Evolutionary conservation across 225 moss, liverwort and hornwort species (phyloP).

Genomic region (Polytrichum formosum): DNA sequence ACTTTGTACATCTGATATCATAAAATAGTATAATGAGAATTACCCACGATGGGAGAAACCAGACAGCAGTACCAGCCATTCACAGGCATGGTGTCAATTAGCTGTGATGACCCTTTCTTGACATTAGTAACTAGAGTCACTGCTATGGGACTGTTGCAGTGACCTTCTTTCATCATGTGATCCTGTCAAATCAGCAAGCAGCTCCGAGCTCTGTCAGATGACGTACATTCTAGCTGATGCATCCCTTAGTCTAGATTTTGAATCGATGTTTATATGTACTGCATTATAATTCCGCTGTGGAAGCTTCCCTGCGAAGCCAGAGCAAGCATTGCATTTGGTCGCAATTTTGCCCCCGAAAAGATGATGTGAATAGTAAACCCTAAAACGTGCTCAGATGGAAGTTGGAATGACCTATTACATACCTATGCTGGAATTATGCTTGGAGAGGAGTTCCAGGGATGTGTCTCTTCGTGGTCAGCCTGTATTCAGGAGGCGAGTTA

Average conservation of each 20-base stretch:
- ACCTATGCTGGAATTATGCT: neutral
- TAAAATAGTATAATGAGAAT: no score
- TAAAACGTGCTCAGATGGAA: no score
- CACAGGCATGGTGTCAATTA: no score
- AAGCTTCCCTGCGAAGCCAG: neutral
- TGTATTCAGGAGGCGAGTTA: neutral
- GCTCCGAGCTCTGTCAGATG: neutral
- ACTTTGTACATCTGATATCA: no score
- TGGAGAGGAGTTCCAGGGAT: constrained; percentile 1
- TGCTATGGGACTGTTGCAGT: no score
- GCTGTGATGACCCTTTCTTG: neutral
- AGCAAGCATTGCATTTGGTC: neutral
- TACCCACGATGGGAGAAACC: no score
- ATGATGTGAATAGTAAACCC: no score
- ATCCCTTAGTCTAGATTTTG: neutral
- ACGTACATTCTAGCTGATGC: neutral
- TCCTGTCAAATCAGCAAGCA: no score
- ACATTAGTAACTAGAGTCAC: neutral
- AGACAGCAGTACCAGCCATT: no score
- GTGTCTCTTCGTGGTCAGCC: neutral
- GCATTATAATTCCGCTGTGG: neutral
- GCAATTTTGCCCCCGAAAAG: no score
- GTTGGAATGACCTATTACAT: no score
- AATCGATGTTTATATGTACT: neutral
- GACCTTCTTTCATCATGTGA: no score